Base-by-base conservation (phyloP, 2,329 filamentous ascomycete genomes). In the Colletotrichum cereale region DNA sequence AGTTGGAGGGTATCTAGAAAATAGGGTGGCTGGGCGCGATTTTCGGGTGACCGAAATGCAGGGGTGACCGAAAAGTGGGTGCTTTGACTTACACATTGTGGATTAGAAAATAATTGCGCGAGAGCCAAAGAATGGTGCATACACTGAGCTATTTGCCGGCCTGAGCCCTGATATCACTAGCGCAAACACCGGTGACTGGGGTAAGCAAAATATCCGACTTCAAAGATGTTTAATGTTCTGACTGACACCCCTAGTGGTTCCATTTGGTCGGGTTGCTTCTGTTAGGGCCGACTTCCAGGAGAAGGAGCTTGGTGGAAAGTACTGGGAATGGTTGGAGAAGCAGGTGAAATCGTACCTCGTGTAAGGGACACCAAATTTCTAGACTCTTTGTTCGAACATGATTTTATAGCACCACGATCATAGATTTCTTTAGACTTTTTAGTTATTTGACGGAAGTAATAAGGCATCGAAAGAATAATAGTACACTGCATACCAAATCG, bases 71-170 rank as follows among this genome's bases (percentile, higher is more conserved):
- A n/a, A n/a, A n/a, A n/a, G n/a, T n/a, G n/a, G n/a, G n/a, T n/a
- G n/a, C n/a, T n/a, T n/a, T n/a, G n/a, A n/a, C n/a, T n/a, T n/a
- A n/a, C n/a, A n/a, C n/a, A n/a, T n/a, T n/a, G n/a, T n/a, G n/a
- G n/a, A n/a, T 16, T 53, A 73, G 75, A 73, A 73, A 60, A 60
- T 67, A 7, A 74, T 75, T 11, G 68, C 75, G 31, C 73, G 77
- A 62, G 71, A 76, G 16, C 55, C 74, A 7, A 58, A 78, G 57
- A 73, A 77, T 56, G 83, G 83, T 12, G 83, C 81, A 2, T 85
- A 84, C 73, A 84, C 83, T 0, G 81, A 84, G 75, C 71, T 85
- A 1, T 85, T 79, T 62, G 81, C 82, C 34, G 83, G 80, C 2
- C 74, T 83, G 34, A 80, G 80, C 1, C 75, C 79, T 2, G 78